These are phyloP conservation scores for Geotrichum histeridarum DNA, from an alignment of 1,139 yeast species.

Conservation along the genomic window DNA sequence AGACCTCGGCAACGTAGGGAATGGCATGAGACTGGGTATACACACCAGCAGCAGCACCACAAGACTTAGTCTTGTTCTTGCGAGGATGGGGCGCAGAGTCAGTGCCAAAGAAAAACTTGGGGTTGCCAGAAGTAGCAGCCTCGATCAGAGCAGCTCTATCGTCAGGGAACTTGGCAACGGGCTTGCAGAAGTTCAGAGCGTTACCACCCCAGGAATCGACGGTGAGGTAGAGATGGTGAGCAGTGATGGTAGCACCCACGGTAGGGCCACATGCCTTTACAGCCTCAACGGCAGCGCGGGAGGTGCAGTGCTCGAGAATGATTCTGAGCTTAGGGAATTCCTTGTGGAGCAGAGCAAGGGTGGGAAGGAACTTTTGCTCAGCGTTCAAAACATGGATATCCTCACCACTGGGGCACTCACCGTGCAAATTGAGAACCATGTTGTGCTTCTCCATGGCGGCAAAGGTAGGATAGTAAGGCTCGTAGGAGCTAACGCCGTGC, in stretches of 20 bases:
- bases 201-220: slow-evolving; percentile 97
- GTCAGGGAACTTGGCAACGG: slow-evolving; percentile 88
- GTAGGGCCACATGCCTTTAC: slow-evolving; percentile 63
- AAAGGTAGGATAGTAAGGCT: slow-evolving; percentile 81
- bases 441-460: slow-evolving; percentile 76
- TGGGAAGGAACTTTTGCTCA: slow-evolving; percentile 90
- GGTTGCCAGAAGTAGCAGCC: slow-evolving; percentile 90
- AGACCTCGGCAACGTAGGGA: slow-evolving; percentile 80
- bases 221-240: slow-evolving; percentile 84
- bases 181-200: slow-evolving; percentile 92
- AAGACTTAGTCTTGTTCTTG: slow-evolving; percentile 65
- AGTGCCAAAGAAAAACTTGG: slow-evolving; percentile 92
- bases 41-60: slow-evolving; percentile 95
- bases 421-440: slow-evolving; percentile 82
- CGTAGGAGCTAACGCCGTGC: slow-evolving; percentile 86
- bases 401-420: slow-evolving; percentile 69
- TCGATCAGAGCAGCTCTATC: slow-evolving; percentile 73
- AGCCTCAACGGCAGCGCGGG: slow-evolving; percentile 77
- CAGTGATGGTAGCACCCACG: slow-evolving; percentile 92
- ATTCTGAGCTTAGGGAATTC: slow-evolving; percentile 87
- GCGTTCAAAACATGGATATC: slow-evolving; percentile 87
- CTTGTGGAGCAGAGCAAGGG: slow-evolving; percentile 64
- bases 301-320: slow-evolving; percentile 91
- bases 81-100: slow-evolving; percentile 97
- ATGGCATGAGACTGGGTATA: slow-evolving; percentile 83